Evolutionary conservation across 371 early-diverging fungal genomes (phyloP).

Genomic region (Capniomyces stellatus): DNA sequence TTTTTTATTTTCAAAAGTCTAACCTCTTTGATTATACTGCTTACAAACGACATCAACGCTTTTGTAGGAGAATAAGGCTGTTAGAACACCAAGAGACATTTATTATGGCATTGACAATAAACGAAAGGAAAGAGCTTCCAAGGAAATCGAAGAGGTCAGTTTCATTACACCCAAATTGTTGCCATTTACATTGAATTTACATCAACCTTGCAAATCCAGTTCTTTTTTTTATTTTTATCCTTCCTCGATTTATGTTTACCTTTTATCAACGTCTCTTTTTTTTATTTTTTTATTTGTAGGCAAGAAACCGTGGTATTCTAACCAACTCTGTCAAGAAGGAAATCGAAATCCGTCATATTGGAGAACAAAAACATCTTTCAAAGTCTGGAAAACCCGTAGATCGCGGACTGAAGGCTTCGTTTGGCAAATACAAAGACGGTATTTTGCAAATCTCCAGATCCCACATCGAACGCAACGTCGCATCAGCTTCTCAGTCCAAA

Average conservation of each 20-base stretch:
- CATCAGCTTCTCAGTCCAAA: constrained; percentile 24
- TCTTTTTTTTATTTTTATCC: too few species aligned
- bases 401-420: not conserved
- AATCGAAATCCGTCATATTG: too few species aligned
- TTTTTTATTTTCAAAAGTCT: too few species aligned
- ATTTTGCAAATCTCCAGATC: not conserved
- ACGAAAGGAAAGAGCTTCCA: constrained; percentile 6
- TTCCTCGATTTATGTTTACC: too few species aligned
- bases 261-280: not conserved
- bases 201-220: too few species aligned
- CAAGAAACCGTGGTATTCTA: constrained; percentile 12
- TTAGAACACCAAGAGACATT: constrained; percentile 3
- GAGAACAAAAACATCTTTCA: not conserved
- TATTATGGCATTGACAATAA: constrained; percentile 9
- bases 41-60: too few species aligned
- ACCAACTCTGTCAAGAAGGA: constrained; percentile 12
- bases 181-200: too few species aligned
- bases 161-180: too few species aligned
- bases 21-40: too few species aligned
- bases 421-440: not conserved
- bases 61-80: too few species aligned
- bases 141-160: constrained; percentile 12
- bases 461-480: not conserved
- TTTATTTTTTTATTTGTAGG: not conserved
- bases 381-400: not conserved